These are phyloP conservation scores for Speleostelium caveatum DNA, from an alignment of 78 protist genomes.

Conservation along the genomic window DNA sequence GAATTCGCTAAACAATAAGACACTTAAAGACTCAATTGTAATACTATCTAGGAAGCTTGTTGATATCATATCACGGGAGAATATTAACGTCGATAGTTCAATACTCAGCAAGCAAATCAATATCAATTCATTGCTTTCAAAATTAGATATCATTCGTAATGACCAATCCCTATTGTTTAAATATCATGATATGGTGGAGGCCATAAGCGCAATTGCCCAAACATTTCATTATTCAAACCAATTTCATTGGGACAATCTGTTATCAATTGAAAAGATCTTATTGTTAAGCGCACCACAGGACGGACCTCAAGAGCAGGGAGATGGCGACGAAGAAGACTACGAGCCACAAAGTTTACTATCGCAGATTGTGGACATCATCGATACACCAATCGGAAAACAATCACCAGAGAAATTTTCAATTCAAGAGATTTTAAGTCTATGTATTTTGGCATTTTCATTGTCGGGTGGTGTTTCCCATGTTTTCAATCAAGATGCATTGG, in stretches of 20 bases:
- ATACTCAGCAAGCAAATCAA: conserved; percentile 14
- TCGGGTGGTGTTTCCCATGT: too few relatives aligned
- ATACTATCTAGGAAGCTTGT: conserved; percentile 36
- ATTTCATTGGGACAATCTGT: conserved; percentile 51
- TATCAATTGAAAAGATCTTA: conserved; percentile 67
- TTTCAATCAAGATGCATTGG: neutral
- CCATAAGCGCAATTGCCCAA: conserved; percentile 23
- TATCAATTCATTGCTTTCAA: conserved; percentile 1
- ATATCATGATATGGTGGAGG: conserved; percentile 4
- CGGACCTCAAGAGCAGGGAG: neutral
- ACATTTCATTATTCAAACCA: conserved; percentile 9
- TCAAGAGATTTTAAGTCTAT: conserved; percentile 11
- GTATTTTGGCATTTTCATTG: conserved; percentile 40
- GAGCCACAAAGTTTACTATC: conserved; percentile 19
- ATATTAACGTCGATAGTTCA: conserved; percentile 42
- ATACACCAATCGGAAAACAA: conserved; percentile 9
- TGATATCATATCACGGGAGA: conserved; percentile 52
- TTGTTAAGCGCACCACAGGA: neutral
- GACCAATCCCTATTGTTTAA: neutral
- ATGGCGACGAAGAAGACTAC: conserved; percentile 15
- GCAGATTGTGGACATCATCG: conserved; percentile 36
- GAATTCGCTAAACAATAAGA: conserved; percentile 14
- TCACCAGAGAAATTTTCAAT: neutral
- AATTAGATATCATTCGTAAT: neutral
- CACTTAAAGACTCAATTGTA: conserved; percentile 43